Conservation (phyloP, 2,329 filamentous ascomycete genomes). For the Alternaria gaisen region DNA sequence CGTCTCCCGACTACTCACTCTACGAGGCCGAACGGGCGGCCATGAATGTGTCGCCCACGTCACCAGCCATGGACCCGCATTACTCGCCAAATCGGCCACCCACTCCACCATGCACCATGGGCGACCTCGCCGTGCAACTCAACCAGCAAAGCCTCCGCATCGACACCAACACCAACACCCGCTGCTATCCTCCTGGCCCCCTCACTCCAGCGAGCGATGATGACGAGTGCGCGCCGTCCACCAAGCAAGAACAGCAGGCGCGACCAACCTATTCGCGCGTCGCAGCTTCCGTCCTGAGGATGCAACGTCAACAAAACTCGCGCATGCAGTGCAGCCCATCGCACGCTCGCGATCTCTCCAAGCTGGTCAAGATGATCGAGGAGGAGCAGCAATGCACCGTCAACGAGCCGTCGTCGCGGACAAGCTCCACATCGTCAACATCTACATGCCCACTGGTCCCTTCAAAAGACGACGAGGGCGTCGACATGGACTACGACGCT, state of each 20-base stretch:
- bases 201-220: constrained; percentile 40
- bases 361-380: constrained; percentile 55
- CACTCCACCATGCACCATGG: constrained; percentile 47
- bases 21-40: constrained; percentile 41
- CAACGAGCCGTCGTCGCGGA: constrained; percentile 28
- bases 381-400: constrained; percentile 54
- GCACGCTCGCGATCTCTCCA: constrained; percentile 53
- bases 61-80: constrained; percentile 21
- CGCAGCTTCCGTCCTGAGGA: constrained; percentile 49
- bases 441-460: constrained; percentile 9
- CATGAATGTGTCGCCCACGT: constrained; percentile 48
- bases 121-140: constrained; percentile 47
- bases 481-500: constrained; percentile 43
- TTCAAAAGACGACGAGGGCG: constrained; percentile 44
- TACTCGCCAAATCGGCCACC: constrained; percentile 24
- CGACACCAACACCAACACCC: constrained; percentile 19
- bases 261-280: constrained; percentile 42
- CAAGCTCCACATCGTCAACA: constrained; percentile 17
- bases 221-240: constrained; percentile 20
- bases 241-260: constrained; percentile 16
- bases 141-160: constrained; percentile 46
- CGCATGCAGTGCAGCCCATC: constrained; percentile 53
- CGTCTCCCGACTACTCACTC: constrained; percentile 37
- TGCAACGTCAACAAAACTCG: constrained; percentile 53
- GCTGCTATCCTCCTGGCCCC: constrained; percentile 23